Evolutionary conservation across 78 protist species (phyloP), one percentile per base, ranked within the genome.

Genomic region (Dictyostelium purpureum): DNA sequence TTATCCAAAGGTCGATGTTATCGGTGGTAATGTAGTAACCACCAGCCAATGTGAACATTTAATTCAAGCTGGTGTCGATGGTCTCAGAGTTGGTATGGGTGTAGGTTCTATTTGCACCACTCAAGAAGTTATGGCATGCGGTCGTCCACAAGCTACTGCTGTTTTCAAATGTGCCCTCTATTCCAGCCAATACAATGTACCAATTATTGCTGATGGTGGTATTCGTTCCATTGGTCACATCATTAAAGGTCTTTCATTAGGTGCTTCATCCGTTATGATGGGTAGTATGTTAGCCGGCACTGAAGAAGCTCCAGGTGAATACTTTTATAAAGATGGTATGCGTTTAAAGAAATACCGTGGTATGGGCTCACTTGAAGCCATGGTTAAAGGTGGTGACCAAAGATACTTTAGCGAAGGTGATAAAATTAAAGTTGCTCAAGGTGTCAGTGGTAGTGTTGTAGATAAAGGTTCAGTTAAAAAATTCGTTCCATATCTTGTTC

Each of bases 131-230:
- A 88, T 78, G 94, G 94, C 89, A 1, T 57, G 75, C 16, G 94
- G 94, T 43, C 80, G 87, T 67, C 95, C 95, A 18, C 95, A 91
- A 70, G 88, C 96, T 40, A 93, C 99, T 2, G 98, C 99, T 10
- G 96, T 98, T 38, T 95, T 91, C 88, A 77, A 78, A 54, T 67
- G 81, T 33, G 89, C 71, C n/a, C 43, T 63, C 93, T 97, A 42
- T 80, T 52, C 82, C 12, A 33, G 74, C 10, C 74, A 81, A 43
- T 89, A 33, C n/a, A 97, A 97, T 40, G 96, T 98, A 0, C 99
- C 99, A 18, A 73, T 96, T 74, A 90, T 96, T 81, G 98, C 99
- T 14, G 99, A 98, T 54, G 99, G 99, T 51, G 99, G 99, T 71
- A 91, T 98, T 59, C 37, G 89, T 35, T 52, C 79, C 40, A 75